Conservation (phyloP, 441 rosid species). For the Pelargonium cotyledonis region DNA sequence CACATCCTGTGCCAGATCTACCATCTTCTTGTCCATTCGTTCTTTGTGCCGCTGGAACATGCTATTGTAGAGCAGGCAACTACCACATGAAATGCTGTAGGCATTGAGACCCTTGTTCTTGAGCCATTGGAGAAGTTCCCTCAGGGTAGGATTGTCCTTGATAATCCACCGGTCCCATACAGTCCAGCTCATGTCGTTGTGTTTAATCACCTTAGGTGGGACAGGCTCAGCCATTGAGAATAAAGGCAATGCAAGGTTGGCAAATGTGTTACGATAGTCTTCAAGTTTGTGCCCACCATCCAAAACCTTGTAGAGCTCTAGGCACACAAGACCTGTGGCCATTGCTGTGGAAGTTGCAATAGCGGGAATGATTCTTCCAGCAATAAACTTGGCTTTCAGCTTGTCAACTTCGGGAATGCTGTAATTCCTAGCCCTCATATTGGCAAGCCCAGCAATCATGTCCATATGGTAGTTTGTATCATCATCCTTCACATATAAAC, state of each 20-base stretch:
- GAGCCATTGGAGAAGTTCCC: constrained; percentile 83
- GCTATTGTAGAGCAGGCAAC: constrained; percentile 67
- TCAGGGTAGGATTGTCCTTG: constrained; percentile 59
- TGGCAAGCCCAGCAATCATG: constrained; percentile 83
- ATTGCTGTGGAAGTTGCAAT: constrained; percentile 92
- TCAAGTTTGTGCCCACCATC: constrained; percentile 68
- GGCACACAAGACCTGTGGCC: constrained; percentile 93
- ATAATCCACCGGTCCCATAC: constrained; percentile 94
- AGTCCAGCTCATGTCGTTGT: constrained; percentile 82
- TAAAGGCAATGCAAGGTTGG: constrained; percentile 84
- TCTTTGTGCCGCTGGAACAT: constrained; percentile 76
- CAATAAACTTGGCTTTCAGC: constrained; percentile 90
- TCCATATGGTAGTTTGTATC: constrained; percentile 96
- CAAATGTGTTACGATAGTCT: constrained; percentile 87
- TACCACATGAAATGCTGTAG: constrained; percentile 82
- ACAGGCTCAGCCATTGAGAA: constrained; percentile 95
- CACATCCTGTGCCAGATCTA: constrained; percentile 74
- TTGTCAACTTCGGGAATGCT: constrained; percentile 88
- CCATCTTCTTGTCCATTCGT: constrained; percentile 79
- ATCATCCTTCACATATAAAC: constrained; percentile 55
- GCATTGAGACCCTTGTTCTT: constrained; percentile 65
- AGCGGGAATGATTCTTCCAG: constrained; percentile 93
- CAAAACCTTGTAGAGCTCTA: constrained; percentile 86
- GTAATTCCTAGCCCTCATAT: constrained; percentile 95
- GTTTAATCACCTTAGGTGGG: constrained; percentile 73